Evolutionary conservation across 2,329 filamentous ascomycete species (phyloP), one percentile per base, ranked within the genome.

Genomic region (Calonectria crousiana): DNA sequence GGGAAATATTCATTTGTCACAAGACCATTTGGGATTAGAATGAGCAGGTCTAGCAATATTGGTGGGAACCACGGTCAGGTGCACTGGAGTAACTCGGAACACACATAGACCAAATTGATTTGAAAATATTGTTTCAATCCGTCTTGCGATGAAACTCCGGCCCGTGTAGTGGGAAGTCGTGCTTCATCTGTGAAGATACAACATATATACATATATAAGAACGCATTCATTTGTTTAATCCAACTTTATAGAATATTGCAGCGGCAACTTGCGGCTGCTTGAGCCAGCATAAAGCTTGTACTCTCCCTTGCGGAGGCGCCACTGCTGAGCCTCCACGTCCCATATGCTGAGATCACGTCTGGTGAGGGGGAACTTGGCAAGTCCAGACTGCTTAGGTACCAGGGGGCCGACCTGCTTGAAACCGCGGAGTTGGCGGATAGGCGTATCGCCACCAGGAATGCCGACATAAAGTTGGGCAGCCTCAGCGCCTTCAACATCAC

Each of bases 391-490:
- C 2, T 23, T 16, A 16, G 56, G 56, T 18, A 60, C 56, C 6
- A 60, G n/a, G 16, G 56, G 56, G n/a, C 56, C 56, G n/a, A 60
- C 34, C 23, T 60, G 91, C 72, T 97, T 94, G 81, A 98, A 98
- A 51, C 93, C 93, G 74, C 96, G 93, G 16, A 98, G 92, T 2
- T 92, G 88, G 32, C 89, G 86, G 4, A 87, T 84, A 3, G 92
- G 90, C 81, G 98, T 94, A 44, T 93, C 89, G 0, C 93, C 90
- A 0, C 95, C 95, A 64, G 96, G 96, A 3, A 97, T 93, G 32
- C 90, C 92, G 68, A 98, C 82, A 84, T 98, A 96, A 14, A 95
- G 85, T 87, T 97, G 95, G 0, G 92, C 89, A 1, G 97, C 89
- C 81, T 95, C 94, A 52, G 95, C 93, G 34, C 94, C 93, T 1